Base-by-base conservation (phyloP, 306 rosid species). In the Neltuma alba region DNA sequence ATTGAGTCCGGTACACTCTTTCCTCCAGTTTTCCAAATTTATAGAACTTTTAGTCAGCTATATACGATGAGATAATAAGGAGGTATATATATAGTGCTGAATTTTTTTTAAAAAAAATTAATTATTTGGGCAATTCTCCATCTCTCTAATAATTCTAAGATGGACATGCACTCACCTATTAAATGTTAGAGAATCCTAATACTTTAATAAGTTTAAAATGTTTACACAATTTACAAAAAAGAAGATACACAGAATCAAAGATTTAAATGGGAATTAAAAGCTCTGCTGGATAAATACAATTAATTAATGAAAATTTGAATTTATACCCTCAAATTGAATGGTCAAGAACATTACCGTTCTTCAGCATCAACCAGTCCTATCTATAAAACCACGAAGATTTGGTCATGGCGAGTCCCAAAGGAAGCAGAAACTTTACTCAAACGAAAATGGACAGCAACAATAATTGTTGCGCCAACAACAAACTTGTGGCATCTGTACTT, bases 401-500 rank as follows among this genome's bases (percentile, higher is more conserved):
- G 52, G 37, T 21, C 13, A 52, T 0, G 60, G 60, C 42, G 16
- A 10, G 58, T 63, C 41, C 28, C 42, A 42, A 10, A 57, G 18
- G 1, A 62, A 11, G 25, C n/a, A 45, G 9, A 65, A 10, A 41
- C 15, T 0, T 42, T 66, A 74, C 25, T 65, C 50, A 40, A 15
- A 62, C 6, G 12, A 77, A n/a, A 44, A 85, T 82, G 88, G 11
- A 12, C 48, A 0, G 16, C 13, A 65, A 13, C 31, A 6, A 16
- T 6, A 61, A 30, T 10, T 81, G 73, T 14, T 62, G 68, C 6
- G 11, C 38, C 64, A 55, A 78, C n/a, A 85, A 82, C 28, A 75
- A 71, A 33, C 12, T 7, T 37, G 75, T 86, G 47, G 86, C 86
- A 38, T 48, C 25, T 0, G 37, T 79, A 15, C 50, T 86, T 6